phyloP scores from a whole-genome alignment of 441 rosid species.

The Euphorbia celastroides region DNA sequence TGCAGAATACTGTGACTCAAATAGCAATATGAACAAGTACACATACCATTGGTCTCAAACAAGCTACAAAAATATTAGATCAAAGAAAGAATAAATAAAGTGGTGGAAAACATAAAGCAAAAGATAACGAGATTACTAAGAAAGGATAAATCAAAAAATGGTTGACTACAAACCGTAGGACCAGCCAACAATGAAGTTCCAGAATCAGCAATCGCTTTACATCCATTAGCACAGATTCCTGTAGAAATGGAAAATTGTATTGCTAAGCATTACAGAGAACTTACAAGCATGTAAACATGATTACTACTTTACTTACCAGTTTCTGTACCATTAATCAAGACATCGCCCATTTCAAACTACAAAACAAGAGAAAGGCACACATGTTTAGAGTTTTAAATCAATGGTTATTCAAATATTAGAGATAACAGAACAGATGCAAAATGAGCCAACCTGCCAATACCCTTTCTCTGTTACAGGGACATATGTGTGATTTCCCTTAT shows the following conservation, averaged over 20 bases:
- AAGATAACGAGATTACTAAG: neutral
- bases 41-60: neutral
- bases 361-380: conserved; percentile 9
- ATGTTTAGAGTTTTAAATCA: conserved; percentile 6
- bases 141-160: neutral
- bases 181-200: conserved; percentile 86
- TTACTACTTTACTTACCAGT: conserved; percentile 40
- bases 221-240: conserved; percentile 70
- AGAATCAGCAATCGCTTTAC: conserved; percentile 78
- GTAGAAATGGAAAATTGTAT: conserved; percentile 20
- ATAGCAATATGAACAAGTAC: neutral
- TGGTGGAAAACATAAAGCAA: neutral
- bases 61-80: neutral
- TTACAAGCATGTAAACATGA: neutral
- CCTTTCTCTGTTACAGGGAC: conserved; percentile 76
- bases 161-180: conserved; percentile 51
- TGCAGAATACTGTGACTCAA: neutral
- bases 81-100: neutral
- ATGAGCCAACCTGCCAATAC: conserved; percentile 71
- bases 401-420: neutral
- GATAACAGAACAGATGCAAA: neutral
- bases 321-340: conserved; percentile 57
- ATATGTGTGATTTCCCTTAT: conserved; percentile 64
- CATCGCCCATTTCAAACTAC: conserved; percentile 85
- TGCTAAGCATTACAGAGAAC: conserved; percentile 1